These are phyloP conservation scores for Aegilops umbellulata DNA, from an alignment of 176 grass and related monocot genomes.

Conservation along the genomic window DNA sequence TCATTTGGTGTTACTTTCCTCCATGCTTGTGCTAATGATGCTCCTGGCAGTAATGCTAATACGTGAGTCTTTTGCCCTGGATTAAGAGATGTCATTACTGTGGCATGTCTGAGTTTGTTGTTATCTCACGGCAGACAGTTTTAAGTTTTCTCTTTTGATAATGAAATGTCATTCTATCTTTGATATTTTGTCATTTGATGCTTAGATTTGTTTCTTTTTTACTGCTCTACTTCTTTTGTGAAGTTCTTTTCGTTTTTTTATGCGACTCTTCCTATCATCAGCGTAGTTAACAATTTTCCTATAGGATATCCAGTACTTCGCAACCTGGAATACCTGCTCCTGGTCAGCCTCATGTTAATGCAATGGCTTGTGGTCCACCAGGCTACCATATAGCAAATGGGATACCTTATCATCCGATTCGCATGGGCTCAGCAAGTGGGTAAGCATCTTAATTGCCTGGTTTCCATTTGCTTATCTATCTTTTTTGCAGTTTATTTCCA, in stretches of 20 bases:
- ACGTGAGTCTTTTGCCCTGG: not conserved
- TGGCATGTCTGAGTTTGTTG: not conserved
- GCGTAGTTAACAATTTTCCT: constrained; percentile 52
- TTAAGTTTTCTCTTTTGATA: not conserved
- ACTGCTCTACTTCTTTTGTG: not conserved
- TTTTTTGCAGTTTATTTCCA: not conserved
- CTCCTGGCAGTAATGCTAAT: not conserved
- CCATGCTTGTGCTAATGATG: not conserved
- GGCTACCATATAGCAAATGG: constrained; percentile 77
- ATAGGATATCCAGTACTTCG: constrained; percentile 57
- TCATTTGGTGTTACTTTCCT: not conserved
- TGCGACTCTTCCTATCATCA: constrained; percentile 25
- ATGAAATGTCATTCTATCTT: not conserved
- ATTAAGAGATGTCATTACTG: not conserved
- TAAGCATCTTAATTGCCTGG: constrained; percentile 27
- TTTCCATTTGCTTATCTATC: not conserved
- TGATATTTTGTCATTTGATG: not conserved
- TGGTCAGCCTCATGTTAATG: constrained; percentile 61
- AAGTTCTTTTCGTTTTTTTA: constrained; percentile 7
- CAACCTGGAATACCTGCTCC: constrained; percentile 52
- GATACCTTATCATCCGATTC: constrained; percentile 74
- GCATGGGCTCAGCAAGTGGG: constrained; percentile 72
- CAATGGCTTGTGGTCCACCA: constrained; percentile 53
- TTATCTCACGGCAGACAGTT: not conserved
- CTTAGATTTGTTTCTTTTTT: not conserved